Conservation (phyloP, 148 eudicot species). For the Pouteria glomerata region DNA sequence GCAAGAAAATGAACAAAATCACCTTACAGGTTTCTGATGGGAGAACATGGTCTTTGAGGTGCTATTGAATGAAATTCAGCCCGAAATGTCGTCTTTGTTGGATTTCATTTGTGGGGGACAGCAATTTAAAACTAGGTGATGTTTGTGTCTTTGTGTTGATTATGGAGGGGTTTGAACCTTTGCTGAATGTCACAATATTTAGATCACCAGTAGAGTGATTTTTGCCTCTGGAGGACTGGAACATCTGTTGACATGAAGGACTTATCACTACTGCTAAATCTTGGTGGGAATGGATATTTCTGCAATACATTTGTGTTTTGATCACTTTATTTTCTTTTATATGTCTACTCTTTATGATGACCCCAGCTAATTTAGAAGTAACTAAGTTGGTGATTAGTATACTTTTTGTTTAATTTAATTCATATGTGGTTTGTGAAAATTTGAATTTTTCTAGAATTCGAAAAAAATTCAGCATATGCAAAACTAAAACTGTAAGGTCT, state of each 20-base stretch:
- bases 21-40: not conserved
- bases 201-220: not conserved
- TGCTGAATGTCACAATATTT: slow-evolving; percentile 12
- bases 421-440: too few relatives aligned
- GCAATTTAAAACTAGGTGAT: slow-evolving; percentile 24
- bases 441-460: too few relatives aligned
- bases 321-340: too few relatives aligned
- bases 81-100: not conserved
- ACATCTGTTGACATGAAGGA: not conserved
- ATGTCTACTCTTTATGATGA: too few relatives aligned
- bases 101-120: slow-evolving; percentile 22
- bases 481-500: too few relatives aligned
- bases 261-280: too few relatives aligned
- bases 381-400: too few relatives aligned
- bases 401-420: too few relatives aligned
- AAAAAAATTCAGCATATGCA: too few relatives aligned
- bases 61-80: not conserved
- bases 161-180: not conserved
- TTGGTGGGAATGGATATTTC: too few relatives aligned
- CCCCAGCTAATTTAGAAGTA: too few relatives aligned
- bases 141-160: slow-evolving; percentile 30
- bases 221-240: not conserved
- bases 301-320: too few relatives aligned
- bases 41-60: slow-evolving; percentile 9
- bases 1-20: not conserved